Evolutionary conservation across 345 rosid genomes (phyloP), one percentile per base, ranked within the genome.

Genomic region (Ceriops zippeliana): DNA sequence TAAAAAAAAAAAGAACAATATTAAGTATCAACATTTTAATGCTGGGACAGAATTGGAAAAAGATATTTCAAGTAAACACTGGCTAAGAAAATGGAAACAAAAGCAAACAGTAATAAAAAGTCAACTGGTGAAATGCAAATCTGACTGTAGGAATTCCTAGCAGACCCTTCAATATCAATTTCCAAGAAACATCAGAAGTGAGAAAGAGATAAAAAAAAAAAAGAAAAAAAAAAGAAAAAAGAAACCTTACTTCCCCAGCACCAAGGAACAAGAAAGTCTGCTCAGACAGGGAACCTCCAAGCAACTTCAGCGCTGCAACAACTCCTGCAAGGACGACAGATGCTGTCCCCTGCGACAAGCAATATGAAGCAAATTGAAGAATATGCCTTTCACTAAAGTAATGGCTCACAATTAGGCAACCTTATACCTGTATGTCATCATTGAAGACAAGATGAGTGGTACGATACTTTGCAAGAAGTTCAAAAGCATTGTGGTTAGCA

Each of bases 401-500:
- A 73, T n/a, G 26, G 24, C 21, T 60, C 22, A 73, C 21, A 52
- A 38, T 52, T 20, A n/a, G 21, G 16, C 34, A 5, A 67, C 22
- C 11, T 32, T 49, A 52, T 59, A 85, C 98, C 90, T 93, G 98
- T 69, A 91, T 93, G 72, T 91, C 97, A 71, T 91, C 97, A 7
- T 93, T 91, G 89, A 91, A 91, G 76, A 93, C 96, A 4, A 93
- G 95, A 78, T 93, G 96, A 20, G 83, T 86, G 26, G 91, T 69
- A 34, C 95, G 69, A 69, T 91, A 91, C 75, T 85, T 89, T 9
- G 90, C 81, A 68, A 93, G 96, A 73, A 93, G 75, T 57, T 87
- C 86, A 53, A 91, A 91, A 10, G 98, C 98, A 52, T 93, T 89
- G 84, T 93, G 98, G 75, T 93, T 91, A 56, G 98, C 98, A 73